Evolutionary conservation across 306 rosid genomes (phyloP).

Genomic region (Cicer pinnatifidum): DNA sequence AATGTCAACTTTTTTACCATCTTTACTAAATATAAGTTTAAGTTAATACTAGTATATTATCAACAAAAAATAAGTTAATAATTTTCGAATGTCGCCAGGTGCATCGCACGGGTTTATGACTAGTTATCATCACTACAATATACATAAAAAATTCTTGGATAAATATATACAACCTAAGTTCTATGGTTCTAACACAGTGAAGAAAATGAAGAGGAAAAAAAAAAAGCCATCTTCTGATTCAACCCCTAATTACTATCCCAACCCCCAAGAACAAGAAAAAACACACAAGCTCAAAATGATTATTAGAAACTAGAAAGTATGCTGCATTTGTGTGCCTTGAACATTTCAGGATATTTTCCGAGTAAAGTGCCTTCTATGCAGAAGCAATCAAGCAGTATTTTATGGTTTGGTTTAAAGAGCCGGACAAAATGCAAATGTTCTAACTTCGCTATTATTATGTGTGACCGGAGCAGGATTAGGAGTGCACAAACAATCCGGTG

Average conservation of each 20-base stretch:
- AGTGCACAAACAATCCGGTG: too few relatives aligned
- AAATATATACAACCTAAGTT: constrained; percentile 19
- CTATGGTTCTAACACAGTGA: not conserved
- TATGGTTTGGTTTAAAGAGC: constrained; percentile 1
- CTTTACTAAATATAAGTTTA: too few relatives aligned
- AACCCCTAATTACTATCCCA: not conserved
- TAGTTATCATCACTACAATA: not conserved
- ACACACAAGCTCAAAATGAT: not conserved
- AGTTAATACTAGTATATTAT: too few relatives aligned
- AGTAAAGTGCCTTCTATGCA: constrained; percentile 15
- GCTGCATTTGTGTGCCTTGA: constrained; percentile 4
- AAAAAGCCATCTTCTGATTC: not conserved
- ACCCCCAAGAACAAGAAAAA: constrained; percentile 2
- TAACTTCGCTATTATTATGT: constrained; percentile 8
- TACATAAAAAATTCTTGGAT: not conserved
- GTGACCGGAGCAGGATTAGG: not conserved
- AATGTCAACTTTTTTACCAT: too few relatives aligned
- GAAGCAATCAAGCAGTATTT: not conserved
- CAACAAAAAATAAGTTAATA: too few relatives aligned
- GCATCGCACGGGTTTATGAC: too few relatives aligned
- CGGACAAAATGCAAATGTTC: not conserved
- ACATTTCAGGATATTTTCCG: constrained; percentile 7
- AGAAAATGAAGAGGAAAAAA: not conserved
- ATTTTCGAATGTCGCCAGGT: too few relatives aligned
- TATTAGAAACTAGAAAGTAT: not conserved